A percentile compares a stretch with the other conserved stretches of the same genome.
Conservation (phyloP, 1,284 basidiomycete genomes). For the Porogramme epimiltina region DNA sequence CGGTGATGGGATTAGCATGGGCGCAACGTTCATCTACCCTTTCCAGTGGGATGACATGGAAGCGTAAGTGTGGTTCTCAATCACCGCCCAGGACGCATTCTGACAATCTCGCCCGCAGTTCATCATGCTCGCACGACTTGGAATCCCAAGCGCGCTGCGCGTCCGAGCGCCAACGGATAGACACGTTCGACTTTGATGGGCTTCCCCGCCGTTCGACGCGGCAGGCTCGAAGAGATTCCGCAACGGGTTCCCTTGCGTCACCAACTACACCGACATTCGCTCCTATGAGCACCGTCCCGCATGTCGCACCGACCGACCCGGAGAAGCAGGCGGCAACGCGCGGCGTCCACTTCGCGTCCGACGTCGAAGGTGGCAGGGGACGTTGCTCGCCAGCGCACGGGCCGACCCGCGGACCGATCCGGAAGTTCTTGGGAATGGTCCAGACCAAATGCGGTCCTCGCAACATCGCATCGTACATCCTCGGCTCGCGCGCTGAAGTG, state of each 20-base stretch:
- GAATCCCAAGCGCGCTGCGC: slow-evolving; percentile 23
- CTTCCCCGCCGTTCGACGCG: slow-evolving; percentile 34
- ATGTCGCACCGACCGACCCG: neutral
- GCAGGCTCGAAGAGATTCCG: slow-evolving; percentile 3
- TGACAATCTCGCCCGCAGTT: neutral
- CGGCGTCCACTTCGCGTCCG: too few relatives aligned
- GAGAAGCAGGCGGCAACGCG: too few relatives aligned
- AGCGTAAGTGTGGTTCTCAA: slow-evolving; percentile 21
- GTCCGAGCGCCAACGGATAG: slow-evolving; percentile 42
- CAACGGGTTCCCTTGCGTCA: neutral
- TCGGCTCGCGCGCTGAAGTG: slow-evolving; percentile 7
- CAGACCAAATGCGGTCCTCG: slow-evolving; percentile 34
- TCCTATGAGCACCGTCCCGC: neutral
- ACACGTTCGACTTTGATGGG: slow-evolving; percentile 61
- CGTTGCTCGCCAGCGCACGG: slow-evolving; percentile 6
- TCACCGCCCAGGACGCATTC: neutral
- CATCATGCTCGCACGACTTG: slow-evolving; percentile 16
- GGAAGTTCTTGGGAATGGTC: slow-evolving; percentile 24
- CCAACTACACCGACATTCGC: slow-evolving; percentile 2
- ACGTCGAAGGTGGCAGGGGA: too few relatives aligned
- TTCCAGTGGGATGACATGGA: slow-evolving; percentile 43
- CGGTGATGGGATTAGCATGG: slow-evolving; percentile 34
- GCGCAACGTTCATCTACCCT: slow-evolving; percentile 59
- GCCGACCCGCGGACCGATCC: slow-evolving; percentile 15
- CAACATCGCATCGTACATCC: slow-evolving; percentile 28